Conservation (phyloP, 768 basidiomycete species). For the Trametes cubensis region DNA sequence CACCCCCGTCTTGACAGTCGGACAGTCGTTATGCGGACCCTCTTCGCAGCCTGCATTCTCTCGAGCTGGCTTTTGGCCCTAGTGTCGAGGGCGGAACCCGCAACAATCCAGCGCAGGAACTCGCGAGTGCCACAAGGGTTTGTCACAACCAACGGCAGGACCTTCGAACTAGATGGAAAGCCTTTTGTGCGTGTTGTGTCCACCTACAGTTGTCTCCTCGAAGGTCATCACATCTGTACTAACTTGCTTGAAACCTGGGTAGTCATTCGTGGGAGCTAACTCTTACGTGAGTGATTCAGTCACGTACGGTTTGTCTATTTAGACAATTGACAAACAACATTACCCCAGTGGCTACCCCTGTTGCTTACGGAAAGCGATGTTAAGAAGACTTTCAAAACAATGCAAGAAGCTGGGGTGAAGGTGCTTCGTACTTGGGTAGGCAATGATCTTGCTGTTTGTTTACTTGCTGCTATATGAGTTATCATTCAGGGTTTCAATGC, state of each 20-base stretch:
- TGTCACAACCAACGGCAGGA: slow-evolving; percentile 30
- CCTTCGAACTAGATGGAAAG: slow-evolving; percentile 48
- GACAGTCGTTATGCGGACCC: background rate
- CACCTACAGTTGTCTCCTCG: no score
- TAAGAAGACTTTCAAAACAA: slow-evolving; percentile 50
- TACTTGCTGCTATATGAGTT: background rate
- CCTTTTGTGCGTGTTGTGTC: slow-evolving; percentile 44
- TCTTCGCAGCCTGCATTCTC: background rate
- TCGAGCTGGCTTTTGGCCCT: background rate
- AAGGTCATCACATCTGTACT: background rate
- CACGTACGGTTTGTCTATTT: background rate
- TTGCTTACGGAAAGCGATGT: slow-evolving; percentile 51
- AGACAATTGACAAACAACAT: background rate
- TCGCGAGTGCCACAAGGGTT: slow-evolving; percentile 27
- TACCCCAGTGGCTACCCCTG: slow-evolving; percentile 54
- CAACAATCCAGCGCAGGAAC: background rate
- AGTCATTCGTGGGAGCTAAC: slow-evolving; percentile 57
- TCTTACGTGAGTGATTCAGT: slow-evolving; percentile 46
- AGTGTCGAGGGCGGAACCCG: background rate
- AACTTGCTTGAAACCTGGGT: background rate
- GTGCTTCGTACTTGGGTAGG: slow-evolving; percentile 58
- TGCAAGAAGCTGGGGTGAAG: slow-evolving; percentile 51
- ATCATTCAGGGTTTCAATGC: slow-evolving; percentile 44
- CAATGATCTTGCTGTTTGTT: background rate
- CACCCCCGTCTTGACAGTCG: no score